phyloP scores from a whole-genome alignment of 176 grass and related monocot genomes.

The Aegilops speltoides region DNA sequence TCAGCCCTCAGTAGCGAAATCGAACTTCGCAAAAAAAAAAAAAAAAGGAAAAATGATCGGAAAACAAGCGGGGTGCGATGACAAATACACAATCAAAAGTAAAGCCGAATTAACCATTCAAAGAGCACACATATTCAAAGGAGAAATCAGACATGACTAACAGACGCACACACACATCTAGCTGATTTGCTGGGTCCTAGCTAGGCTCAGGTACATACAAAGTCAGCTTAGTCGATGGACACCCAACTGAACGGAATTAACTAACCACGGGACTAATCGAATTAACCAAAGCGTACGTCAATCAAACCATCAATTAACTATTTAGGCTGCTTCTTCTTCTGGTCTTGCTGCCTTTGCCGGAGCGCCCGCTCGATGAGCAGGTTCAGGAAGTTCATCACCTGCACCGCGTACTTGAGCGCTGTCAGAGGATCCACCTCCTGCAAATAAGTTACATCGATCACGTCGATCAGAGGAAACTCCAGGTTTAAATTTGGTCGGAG shows the following conservation, averaged over 20 bases:
- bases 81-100: background rate
- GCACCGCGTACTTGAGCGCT: constrained; percentile 79
- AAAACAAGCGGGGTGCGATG: too few species aligned
- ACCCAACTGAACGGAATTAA: background rate
- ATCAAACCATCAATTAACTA: background rate
- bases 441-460: background rate
- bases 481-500: too few species aligned
- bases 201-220: constrained; percentile 8
- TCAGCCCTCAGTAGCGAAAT: background rate
- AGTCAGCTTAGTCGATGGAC: background rate
- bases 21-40: too few species aligned
- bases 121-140: background rate
- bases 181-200: constrained; percentile 31
- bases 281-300: background rate
- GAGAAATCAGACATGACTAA: background rate
- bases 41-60: too few species aligned
- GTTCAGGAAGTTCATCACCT: constrained; percentile 92
- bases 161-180: background rate
- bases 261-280: background rate
- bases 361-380: constrained; percentile 72
- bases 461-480: too few species aligned
- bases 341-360: background rate
- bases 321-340: constrained; percentile 12
- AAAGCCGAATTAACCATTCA: background rate
- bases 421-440: constrained; percentile 72